Base-by-base conservation (phyloP, 176 grass and related monocot genomes). In the Lolium rigidum region DNA sequence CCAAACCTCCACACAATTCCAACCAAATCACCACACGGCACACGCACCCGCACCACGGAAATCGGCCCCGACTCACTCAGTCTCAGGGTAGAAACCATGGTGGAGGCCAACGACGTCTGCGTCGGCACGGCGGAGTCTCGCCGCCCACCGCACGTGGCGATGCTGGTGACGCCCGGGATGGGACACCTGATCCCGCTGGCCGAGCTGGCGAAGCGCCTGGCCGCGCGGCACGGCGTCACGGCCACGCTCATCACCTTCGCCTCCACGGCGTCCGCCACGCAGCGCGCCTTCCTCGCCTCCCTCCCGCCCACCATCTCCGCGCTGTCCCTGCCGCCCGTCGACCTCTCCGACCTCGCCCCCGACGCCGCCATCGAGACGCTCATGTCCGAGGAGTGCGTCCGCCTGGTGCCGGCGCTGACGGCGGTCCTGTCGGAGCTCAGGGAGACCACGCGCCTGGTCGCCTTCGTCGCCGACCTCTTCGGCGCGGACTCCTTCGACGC, bases 391-490 rank as follows among this genome's bases (percentile, higher is more conserved):
- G 83, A 83, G 77, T 68, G 70, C 78, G 41, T 2, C 16, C 77
- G 72, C 20, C 25, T 10, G 10, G 22, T 75, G 0, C 73, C 83
- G 0, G 70, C 76, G 11, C 67, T 92, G 3, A 85, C 44, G 0
- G 13, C 0, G 37, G 0, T 69, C 15, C 84, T 94, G n/a, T 3
- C 0, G 4, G n/a, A 7, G 9, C 77, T 92, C 7, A 31, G 5
- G 74, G 52, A 18, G 1, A 6, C 43, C 1, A 4, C 67, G 2
- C 59, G 76, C 2, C 76, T 93, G 2, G 87, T 84, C 18, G 92
- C 90, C 3, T 85, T 97, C 84, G 87, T 95, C 2, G 70, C 74
- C 16, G 95, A 95, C 89, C 92, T 89, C 10, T 91, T 94, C 89
- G 87, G 80, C 3, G 64, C 89, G 1, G 87, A 91, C 76, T 24